A percentile compares a stretch with the other conserved stretches of the same genome.
phyloP scores from a whole-genome alignment of 768 basidiomycete species.

The Pulveroboletus sp. region DNA sequence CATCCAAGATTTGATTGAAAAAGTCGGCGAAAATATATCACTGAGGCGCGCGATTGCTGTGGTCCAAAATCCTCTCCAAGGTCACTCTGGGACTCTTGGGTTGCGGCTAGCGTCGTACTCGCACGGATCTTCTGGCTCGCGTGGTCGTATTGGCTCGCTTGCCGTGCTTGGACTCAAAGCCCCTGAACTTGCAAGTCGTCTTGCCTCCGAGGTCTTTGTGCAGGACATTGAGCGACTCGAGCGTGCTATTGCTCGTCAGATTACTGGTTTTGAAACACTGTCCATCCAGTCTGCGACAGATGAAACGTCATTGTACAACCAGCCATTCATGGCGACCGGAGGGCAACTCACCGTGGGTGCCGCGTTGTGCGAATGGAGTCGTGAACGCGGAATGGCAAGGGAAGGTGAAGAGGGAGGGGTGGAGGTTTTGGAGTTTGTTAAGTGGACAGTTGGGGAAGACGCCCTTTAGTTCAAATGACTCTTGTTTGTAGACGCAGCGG shows the following conservation, averaged over 20 bases:
- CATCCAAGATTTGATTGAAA: slow-evolving; percentile 67
- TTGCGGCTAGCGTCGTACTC: slow-evolving; percentile 54
- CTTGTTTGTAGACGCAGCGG: neutral
- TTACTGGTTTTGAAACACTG: slow-evolving; percentile 75
- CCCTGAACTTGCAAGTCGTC: slow-evolving; percentile 39
- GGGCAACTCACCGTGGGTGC: slow-evolving; percentile 41
- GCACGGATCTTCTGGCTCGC: slow-evolving; percentile 52
- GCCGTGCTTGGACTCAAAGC: slow-evolving; percentile 55
- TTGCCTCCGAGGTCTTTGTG: slow-evolving; percentile 48
- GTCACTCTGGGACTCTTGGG: slow-evolving; percentile 35
- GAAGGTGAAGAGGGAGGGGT: slow-evolving; percentile 31
- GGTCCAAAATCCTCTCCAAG: slow-evolving; percentile 36
- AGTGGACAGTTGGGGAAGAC: slow-evolving; percentile 62
- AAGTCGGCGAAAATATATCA: slow-evolving; percentile 78
- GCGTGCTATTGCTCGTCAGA: slow-evolving; percentile 79
- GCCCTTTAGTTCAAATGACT: neutral
- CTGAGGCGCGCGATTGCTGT: slow-evolving; percentile 57
- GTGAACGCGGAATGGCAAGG: slow-evolving; percentile 41
- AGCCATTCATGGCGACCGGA: slow-evolving; percentile 74
- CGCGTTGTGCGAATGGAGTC: slow-evolving; percentile 52
- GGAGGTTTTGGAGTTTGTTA: slow-evolving; percentile 51
- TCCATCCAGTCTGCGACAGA: slow-evolving; percentile 43
- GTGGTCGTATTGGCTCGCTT: slow-evolving; percentile 62
- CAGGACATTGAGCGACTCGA: slow-evolving; percentile 62
- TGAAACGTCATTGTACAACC: slow-evolving; percentile 60